These are phyloP conservation scores for Diplodia intermedia DNA, from an alignment of 2,329 filamentous ascomycete genomes.

Conservation along the genomic window DNA sequence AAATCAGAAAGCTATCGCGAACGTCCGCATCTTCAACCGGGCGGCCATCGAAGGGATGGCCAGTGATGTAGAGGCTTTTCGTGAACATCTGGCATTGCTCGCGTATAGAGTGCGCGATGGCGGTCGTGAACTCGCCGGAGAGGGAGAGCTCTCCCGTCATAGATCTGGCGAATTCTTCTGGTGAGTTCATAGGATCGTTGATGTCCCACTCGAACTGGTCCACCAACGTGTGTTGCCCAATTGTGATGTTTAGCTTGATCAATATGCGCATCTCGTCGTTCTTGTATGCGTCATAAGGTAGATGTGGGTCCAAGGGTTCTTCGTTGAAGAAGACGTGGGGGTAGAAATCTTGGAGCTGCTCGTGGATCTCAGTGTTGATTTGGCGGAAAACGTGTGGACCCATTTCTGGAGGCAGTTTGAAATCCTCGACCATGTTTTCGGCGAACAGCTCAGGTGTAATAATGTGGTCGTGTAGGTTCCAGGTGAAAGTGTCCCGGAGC, in stretches of 20 bases:
- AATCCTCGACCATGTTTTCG: slow-evolving; percentile 87
- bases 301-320: slow-evolving; percentile 84
- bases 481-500: slow-evolving; percentile 95
- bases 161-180: slow-evolving; percentile 88
- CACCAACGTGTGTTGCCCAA: slow-evolving; percentile 89
- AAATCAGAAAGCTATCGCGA: slow-evolving; percentile 81
- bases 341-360: slow-evolving; percentile 92
- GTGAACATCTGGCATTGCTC: slow-evolving; percentile 96
- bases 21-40: slow-evolving; percentile 93
- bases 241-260: slow-evolving; percentile 96
- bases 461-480: slow-evolving; percentile 93
- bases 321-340: slow-evolving; percentile 90
- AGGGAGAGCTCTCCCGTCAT: slow-evolving; percentile 92
- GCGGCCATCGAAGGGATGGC: slow-evolving; percentile 92
- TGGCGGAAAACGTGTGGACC: slow-evolving; percentile 65
- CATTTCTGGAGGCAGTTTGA: slow-evolving; percentile 74
- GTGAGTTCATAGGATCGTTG: slow-evolving; percentile 91
- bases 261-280: slow-evolving; percentile 98
- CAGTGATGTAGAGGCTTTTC: slow-evolving; percentile 88
- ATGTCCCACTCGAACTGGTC: slow-evolving; percentile 99
- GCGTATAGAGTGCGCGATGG: slow-evolving; percentile 96
- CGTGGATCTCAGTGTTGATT: slow-evolving; percentile 77
- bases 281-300: slow-evolving; percentile 93
- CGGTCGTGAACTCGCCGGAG: slow-evolving; percentile 94
- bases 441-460: slow-evolving; percentile 83